Evolutionary conservation across 306 rosid species (phyloP), one percentile per base, ranked within the genome.

Genomic region (Sesbania bispinosa): DNA sequence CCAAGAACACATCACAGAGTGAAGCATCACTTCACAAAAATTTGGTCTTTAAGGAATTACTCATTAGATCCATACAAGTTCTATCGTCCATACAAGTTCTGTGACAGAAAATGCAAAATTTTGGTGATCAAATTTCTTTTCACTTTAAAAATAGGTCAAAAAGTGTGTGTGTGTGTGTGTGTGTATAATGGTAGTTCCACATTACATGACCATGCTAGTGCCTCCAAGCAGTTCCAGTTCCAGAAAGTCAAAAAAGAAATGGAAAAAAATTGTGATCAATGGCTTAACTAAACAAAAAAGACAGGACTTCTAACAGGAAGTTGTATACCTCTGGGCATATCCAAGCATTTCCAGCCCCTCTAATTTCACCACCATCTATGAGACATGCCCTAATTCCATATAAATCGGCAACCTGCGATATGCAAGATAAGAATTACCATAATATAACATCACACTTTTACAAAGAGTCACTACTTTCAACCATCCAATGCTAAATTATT

Each of bases 331-430:
- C 98, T 36, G 96, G 90, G 86, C 98, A 93, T 61, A 93, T 84
- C 98, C 98, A 93, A 36, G 92, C 96, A 88, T 93, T 90, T 76
- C 98, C 98, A 68, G 98, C 98, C 53, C 98, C 98, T 76, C 97
- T 91, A 84, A 93, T 93, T 84, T 93, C 98, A 85, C 98, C 98
- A 43, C 98, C 97, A 82, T 90, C 98, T 36, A 90, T 89, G 81
- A 93, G 96, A 79, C 84, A 88, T 47, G 98, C 98, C 83, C 98
- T 86, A 78, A 93, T 90, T 76, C 98, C 98, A 70, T 93, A 93
- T 74, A 93, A 83, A 77, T 93, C 98, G 8, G 94, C 98, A 76
- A 93, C 91, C 98, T 93, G 82, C 57, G 10, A 77, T 43, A 66
- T n/a, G 77, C 57, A 78, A 16, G 48, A 47, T 19, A 81, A 54